A percentile compares a stretch with the other conserved stretches of the same genome.
These are phyloP conservation scores for Yueomyces sinensis DNA, from an alignment of 805 yeast species.

Conservation along the genomic window DNA sequence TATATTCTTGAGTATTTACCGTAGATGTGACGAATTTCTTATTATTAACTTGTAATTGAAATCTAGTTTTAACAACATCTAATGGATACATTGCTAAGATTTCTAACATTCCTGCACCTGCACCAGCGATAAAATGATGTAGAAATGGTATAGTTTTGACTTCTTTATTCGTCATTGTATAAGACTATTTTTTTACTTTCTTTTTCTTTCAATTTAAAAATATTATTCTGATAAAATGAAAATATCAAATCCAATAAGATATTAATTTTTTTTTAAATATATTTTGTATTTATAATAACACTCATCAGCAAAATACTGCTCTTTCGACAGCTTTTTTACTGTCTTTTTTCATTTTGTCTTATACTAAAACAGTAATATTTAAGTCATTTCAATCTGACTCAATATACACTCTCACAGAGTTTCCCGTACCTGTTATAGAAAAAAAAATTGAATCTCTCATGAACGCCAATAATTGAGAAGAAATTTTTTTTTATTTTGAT, in stretches of 20 bases:
- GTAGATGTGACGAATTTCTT: not conserved
- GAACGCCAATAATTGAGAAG: too few relatives aligned
- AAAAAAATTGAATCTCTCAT: too few relatives aligned
- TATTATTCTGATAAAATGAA: not conserved
- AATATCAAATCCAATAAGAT: not conserved
- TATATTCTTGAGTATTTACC: not conserved
- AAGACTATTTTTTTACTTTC: not conserved
- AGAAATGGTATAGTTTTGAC: conserved; percentile 55
- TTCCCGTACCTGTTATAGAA: too few relatives aligned
- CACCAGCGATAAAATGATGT: conserved; percentile 84
- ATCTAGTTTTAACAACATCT: conserved; percentile 92
- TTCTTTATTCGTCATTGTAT: not conserved
- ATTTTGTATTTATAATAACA: too few relatives aligned
- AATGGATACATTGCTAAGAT: conserved; percentile 87
- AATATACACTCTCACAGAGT: too few relatives aligned
- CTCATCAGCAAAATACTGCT: too few relatives aligned
- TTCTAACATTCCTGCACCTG: conserved; percentile 92
- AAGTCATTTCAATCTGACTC: too few relatives aligned
- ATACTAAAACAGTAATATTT: too few relatives aligned
- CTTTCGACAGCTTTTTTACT: too few relatives aligned
- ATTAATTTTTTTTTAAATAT: not conserved
- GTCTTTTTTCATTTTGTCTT: too few relatives aligned
- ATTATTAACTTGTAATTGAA: conserved; percentile 57
- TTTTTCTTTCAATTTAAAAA: not conserved
- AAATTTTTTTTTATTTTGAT: too few relatives aligned